A percentile compares a stretch with the other conserved stretches of the same genome.
Evolutionary conservation across 805 yeast species (phyloP).

Genomic region (Metschnikowia aberdeeniae): DNA sequence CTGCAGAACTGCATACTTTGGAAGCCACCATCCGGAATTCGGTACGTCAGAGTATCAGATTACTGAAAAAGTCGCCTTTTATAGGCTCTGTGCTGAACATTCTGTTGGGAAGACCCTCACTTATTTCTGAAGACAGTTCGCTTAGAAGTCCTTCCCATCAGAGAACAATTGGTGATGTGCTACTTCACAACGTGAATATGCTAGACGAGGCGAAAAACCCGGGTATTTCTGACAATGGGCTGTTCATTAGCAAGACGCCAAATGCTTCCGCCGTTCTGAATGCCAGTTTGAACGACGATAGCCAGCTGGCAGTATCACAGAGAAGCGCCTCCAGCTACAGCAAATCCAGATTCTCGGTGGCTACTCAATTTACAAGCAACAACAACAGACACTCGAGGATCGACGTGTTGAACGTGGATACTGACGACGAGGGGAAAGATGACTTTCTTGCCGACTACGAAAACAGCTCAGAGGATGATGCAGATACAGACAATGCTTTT

Average conservation of each 20-base stretch:
- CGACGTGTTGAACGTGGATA: slow-evolving; percentile 25
- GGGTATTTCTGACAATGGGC: slow-evolving; percentile 21
- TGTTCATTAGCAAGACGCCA: slow-evolving; percentile 26
- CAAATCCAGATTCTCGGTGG: slow-evolving; percentile 14
- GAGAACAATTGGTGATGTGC: slow-evolving; percentile 62
- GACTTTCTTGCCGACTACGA: slow-evolving; percentile 19
- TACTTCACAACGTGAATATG: slow-evolving; percentile 53
- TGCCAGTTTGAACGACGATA: slow-evolving; percentile 5
- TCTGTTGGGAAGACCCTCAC: slow-evolving; percentile 20
- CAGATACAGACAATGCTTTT: slow-evolving; percentile 24
- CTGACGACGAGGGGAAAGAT: slow-evolving; percentile 13
- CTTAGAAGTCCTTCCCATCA: slow-evolving; percentile 8
- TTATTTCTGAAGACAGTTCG: slow-evolving; percentile 13
- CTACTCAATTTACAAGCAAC: slow-evolving; percentile 16
- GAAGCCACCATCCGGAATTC: slow-evolving; percentile 82
- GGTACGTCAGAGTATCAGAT: slow-evolving; percentile 68
- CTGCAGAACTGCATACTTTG: slow-evolving; percentile 64
- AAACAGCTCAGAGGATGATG: slow-evolving; percentile 33
- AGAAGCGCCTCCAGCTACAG: slow-evolving; percentile 4
- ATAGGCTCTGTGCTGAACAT: slow-evolving; percentile 10
- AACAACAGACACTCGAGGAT: slow-evolving; percentile 42
- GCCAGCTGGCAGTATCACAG: slow-evolving; percentile 6
- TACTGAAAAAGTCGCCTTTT: slow-evolving; percentile 39
- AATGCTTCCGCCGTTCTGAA: slow-evolving; percentile 12
- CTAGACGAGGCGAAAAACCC: slow-evolving; percentile 44